These are phyloP conservation scores for Xylaria scruposa DNA, from an alignment of 495 filamentous ascomycete species.

Conservation along the genomic window DNA sequence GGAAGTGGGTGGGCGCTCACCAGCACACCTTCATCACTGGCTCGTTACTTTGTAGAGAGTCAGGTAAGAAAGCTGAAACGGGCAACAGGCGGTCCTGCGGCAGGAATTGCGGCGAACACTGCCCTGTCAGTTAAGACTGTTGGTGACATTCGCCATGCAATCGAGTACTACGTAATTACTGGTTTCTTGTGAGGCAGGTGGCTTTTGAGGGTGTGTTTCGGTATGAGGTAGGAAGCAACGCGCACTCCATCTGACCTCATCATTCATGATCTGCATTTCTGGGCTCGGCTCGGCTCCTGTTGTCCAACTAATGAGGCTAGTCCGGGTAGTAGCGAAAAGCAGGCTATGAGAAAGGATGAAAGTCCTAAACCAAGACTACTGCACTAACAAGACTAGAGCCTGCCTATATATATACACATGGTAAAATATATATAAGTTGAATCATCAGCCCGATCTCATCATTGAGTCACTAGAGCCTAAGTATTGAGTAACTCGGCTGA, in stretches of 20 bases:
- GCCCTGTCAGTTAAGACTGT: neutral
- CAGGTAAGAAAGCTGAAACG: neutral
- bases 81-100: neutral
- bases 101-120: neutral
- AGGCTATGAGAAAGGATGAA: neutral
- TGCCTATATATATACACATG: neutral
- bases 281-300: neutral
- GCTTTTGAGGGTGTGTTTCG: neutral
- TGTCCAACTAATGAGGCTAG: slow-evolving; percentile 10
- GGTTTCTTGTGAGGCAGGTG: neutral
- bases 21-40: slow-evolving; percentile 1
- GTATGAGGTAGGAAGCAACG: slow-evolving; percentile 2
- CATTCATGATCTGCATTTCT: slow-evolving; percentile 16
- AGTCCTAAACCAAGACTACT: slow-evolving; percentile 7
- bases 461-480: slow-evolving; percentile 5
- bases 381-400: neutral
- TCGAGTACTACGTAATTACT: neutral
- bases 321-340: slow-evolving; percentile 5
- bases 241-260: slow-evolving; percentile 15
- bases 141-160: slow-evolving; percentile 1
- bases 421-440: slow-evolving; percentile 7
- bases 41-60: neutral
- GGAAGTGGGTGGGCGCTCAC: neutral
- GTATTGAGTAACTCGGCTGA: slow-evolving; percentile 2
- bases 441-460: slow-evolving; percentile 4